A percentile compares a stretch with the other conserved stretches of the same genome.
Conservation (phyloP, 2,329 filamentous ascomycete genomes). For the Aaosphaeria arxii region DNA sequence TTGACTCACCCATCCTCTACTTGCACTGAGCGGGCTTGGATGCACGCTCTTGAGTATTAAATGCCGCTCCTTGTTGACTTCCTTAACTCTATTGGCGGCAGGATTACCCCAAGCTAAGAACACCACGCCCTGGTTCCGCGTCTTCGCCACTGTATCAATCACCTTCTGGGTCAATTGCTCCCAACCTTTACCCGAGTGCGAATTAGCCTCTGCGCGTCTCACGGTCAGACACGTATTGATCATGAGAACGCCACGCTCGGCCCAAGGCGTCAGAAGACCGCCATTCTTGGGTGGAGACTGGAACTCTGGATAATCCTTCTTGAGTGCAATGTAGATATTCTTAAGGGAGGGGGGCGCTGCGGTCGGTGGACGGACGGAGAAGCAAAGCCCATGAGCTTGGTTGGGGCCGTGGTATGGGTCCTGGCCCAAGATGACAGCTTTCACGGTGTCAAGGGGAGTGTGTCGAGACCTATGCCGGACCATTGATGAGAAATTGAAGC, state of each 20-base stretch:
- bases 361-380: slow-evolving; percentile 88
- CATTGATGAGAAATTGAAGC: neutral
- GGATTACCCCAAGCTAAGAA: slow-evolving; percentile 93
- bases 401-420: slow-evolving; percentile 96
- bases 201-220: slow-evolving; percentile 81
- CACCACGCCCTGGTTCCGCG: slow-evolving; percentile 77
- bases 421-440: slow-evolving; percentile 90
- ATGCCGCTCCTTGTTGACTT: slow-evolving; percentile 71
- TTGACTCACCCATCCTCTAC: slow-evolving; percentile 67
- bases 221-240: slow-evolving; percentile 96
- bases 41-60: slow-evolving; percentile 84
- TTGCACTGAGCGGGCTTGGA: slow-evolving; percentile 87
- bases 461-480: slow-evolving; percentile 73
- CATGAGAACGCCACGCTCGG: slow-evolving; percentile 85
- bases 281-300: slow-evolving; percentile 69
- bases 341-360: slow-evolving; percentile 82
- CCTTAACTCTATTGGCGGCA: slow-evolving; percentile 74
- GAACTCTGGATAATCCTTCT: slow-evolving; percentile 85
- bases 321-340: slow-evolving; percentile 89
- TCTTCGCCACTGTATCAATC: slow-evolving; percentile 80
- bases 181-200: slow-evolving; percentile 84
- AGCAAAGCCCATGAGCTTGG: slow-evolving; percentile 94
- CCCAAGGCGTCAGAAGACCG: slow-evolving; percentile 89
- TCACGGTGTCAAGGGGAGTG: slow-evolving; percentile 83
- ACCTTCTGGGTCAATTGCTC: slow-evolving; percentile 88